Conservation (phyloP, 805 yeast species). For the Starmera caribaea region DNA sequence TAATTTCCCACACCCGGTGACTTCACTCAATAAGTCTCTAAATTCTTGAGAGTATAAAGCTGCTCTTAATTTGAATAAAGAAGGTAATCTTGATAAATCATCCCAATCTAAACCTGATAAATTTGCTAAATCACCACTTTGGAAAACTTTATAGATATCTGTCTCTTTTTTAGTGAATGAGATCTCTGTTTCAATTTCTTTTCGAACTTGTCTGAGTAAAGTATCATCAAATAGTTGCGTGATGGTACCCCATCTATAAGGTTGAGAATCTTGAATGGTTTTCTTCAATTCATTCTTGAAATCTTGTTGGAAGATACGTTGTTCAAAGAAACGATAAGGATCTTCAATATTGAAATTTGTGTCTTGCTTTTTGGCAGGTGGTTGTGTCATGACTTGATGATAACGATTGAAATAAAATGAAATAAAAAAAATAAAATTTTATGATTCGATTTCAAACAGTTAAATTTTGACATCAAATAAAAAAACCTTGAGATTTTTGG, state of each 20-base stretch:
- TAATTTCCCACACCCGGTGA: slow-evolving; percentile 81
- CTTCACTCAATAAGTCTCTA: slow-evolving; percentile 63
- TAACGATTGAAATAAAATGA: no score
- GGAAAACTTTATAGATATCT: slow-evolving; percentile 88
- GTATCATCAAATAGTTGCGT: slow-evolving; percentile 64
- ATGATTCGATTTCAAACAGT: neutral
- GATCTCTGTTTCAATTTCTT: slow-evolving; percentile 73
- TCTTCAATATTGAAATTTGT: slow-evolving; percentile 7
- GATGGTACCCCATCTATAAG: slow-evolving; percentile 88
- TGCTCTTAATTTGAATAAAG: slow-evolving; percentile 67
- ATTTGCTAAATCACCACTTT: slow-evolving; percentile 87
- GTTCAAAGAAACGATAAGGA: slow-evolving; percentile 29
- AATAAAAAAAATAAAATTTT: no score
- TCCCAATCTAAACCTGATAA: slow-evolving; percentile 74
- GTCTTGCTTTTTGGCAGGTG: slow-evolving; percentile 3
- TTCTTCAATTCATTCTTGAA: slow-evolving; percentile 30
- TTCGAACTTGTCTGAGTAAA: slow-evolving; percentile 67
- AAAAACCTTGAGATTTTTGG: no score
- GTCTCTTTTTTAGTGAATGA: slow-evolving; percentile 95
- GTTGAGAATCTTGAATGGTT: slow-evolving; percentile 48
- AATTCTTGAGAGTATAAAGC: slow-evolving; percentile 84
- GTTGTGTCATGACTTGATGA: slow-evolving; percentile 1
- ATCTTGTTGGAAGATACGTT: slow-evolving; percentile 35
- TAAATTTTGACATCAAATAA: no score
- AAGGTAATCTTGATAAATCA: slow-evolving; percentile 66